phyloP scores from a whole-genome alignment of 2,329 filamentous ascomycete genomes.

The Fusarium sp. region DNA sequence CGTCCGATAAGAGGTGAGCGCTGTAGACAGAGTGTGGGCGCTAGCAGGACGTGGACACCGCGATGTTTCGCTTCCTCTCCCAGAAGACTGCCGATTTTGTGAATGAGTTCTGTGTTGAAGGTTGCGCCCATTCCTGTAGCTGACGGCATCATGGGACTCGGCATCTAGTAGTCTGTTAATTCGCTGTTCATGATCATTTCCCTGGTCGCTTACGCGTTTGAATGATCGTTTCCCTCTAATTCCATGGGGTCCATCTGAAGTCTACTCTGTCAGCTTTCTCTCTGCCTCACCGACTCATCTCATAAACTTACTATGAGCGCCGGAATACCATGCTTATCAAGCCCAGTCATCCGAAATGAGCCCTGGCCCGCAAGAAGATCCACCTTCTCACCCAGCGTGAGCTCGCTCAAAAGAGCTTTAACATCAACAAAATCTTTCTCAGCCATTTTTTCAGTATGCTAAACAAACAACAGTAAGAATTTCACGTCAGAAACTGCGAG shows the following conservation, averaged over 20 bases:
- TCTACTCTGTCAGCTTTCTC: constrained; percentile 7
- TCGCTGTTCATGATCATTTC: fast-evolving
- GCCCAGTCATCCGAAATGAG: constrained; percentile 35
- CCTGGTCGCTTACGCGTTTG: constrained; percentile 19
- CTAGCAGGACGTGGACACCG: constrained; percentile 71
- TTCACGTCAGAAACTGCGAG: not conserved
- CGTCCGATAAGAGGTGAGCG: constrained; percentile 56
- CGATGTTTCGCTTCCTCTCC: constrained; percentile 65
- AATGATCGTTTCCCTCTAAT: constrained; percentile 39
- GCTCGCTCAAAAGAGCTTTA: constrained; percentile 20
- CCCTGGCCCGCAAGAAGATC: constrained; percentile 38
- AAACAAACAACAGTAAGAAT: not conserved
- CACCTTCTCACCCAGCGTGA: constrained; percentile 39
- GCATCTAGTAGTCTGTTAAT: constrained; percentile 12
- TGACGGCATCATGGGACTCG: constrained; percentile 55
- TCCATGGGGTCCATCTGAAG: constrained; percentile 41
- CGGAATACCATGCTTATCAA: constrained; percentile 26
- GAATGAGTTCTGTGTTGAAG: constrained; percentile 69
- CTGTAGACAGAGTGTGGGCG: constrained; percentile 53
- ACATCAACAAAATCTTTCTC: constrained; percentile 14
- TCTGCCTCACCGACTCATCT: fast-evolving
- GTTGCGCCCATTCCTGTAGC: constrained; percentile 65
- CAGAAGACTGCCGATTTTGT: constrained; percentile 66
- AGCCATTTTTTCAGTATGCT: not conserved
- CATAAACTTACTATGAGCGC: constrained; percentile 26